Evolutionary conservation across 1,284 basidiomycete genomes (phyloP), one percentile per base, ranked within the genome.

Genomic region (Austropuccinia psidii): DNA sequence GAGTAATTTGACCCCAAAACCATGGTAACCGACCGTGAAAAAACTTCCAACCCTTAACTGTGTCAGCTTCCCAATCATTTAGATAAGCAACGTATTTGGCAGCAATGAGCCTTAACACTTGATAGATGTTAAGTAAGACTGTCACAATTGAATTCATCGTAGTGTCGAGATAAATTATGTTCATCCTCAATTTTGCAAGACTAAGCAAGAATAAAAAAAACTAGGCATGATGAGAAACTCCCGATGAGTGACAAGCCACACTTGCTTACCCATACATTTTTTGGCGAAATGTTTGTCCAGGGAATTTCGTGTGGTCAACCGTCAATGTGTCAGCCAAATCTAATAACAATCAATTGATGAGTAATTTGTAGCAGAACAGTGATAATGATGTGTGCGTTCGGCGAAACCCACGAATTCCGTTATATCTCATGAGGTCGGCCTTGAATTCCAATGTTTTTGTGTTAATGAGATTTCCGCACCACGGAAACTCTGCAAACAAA

Each of bases 61-160:
- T 76, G 64, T 83, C 82, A 7, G 82, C 76, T n/a, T 83, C 83
- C 86, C 85, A 88, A 55, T 84, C 84, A 54, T 84, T 83, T 43
- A 95, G 83, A 80, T 96, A 97, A 64, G 87, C 85, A 65, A 90
- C 87, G 84, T 93, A 89, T 82, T 93, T 97, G 84, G 94, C 88
- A 0, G 91, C 91, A 0, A 88, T 85, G 29, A 95, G 81, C n/a
- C 91, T 81, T 78, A 94, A 90, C 78, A 88, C 90, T 80, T 93
- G 88, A 79, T 93, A 93, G 9, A 96, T 83, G 80, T 97, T 98
- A 43, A 86, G 80, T 80, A 90, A 86, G 2, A 91, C 87, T 0
- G 85, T 85, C 39, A 83, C 77, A 31, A 81, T 77, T 1, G 85
- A 82, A 80, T 95, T 97, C 76, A 96, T 84, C 7, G 79, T 78